Conservation (phyloP, 2,329 filamentous ascomycete genomes). For the Aspergillus sp. region DNA sequence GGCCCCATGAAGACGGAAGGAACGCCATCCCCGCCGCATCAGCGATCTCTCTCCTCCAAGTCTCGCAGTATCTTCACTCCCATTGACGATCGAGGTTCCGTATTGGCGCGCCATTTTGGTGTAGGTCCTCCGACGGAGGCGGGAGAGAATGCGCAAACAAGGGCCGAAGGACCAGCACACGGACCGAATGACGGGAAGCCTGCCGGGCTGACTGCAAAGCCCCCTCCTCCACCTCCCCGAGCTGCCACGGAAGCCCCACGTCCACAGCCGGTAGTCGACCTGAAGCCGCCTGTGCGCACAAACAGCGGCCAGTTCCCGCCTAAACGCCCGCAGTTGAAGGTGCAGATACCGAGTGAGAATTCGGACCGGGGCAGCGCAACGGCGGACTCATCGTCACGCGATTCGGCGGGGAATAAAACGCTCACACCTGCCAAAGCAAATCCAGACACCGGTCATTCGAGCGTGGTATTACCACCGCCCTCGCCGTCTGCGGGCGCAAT, state of each 20-base stretch:
- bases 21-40: slow-evolving; percentile 52
- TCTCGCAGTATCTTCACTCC: slow-evolving; percentile 95
- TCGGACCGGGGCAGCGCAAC: slow-evolving; percentile 75
- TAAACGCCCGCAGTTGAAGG: slow-evolving; percentile 79
- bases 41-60: slow-evolving; percentile 67
- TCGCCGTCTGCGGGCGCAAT: slow-evolving; percentile 85
- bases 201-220: slow-evolving; percentile 38
- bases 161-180: slow-evolving; percentile 32
- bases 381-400: slow-evolving; percentile 66
- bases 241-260: slow-evolving; percentile 49
- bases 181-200: slow-evolving; percentile 42
- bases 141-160: slow-evolving; percentile 41
- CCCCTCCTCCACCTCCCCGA: slow-evolving; percentile 54
- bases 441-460: slow-evolving; percentile 60
- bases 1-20: slow-evolving; percentile 42
- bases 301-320: slow-evolving; percentile 70
- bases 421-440: slow-evolving; percentile 58
- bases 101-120: slow-evolving; percentile 80
- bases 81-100: slow-evolving; percentile 88
- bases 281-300: slow-evolving; percentile 73
- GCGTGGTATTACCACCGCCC: slow-evolving; percentile 84
- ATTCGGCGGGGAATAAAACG: slow-evolving; percentile 61
- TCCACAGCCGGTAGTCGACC: slow-evolving; percentile 62
- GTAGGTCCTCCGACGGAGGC: slow-evolving; percentile 60
- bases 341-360: slow-evolving; percentile 91